Percentiles rank a stretch among this genome's conserved stretches.
Conservation (phyloP, 805 yeast species). For the Candida multigemmis region DNA sequence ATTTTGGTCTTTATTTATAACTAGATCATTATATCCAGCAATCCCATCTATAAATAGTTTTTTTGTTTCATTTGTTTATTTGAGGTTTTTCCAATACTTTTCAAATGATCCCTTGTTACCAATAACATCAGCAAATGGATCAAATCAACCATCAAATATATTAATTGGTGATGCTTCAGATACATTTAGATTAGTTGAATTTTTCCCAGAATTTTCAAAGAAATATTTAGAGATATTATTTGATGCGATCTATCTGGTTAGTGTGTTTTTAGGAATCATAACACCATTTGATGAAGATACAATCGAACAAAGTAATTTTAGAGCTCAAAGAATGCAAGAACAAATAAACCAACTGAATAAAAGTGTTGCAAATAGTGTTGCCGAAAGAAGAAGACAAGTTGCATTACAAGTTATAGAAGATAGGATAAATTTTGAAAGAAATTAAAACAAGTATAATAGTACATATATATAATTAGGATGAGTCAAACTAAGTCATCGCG, state of each 20-base stretch:
- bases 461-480: too few species aligned
- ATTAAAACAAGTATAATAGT: slow-evolving; percentile 1
- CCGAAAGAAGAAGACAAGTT: slow-evolving; percentile 70
- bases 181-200: slow-evolving; percentile 72
- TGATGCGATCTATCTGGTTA: slow-evolving; percentile 22
- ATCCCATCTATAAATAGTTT: slow-evolving; percentile 54
- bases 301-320: slow-evolving; percentile 63
- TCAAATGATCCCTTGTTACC: slow-evolving; percentile 50
- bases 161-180: slow-evolving; percentile 84
- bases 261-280: slow-evolving; percentile 37
- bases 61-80: slow-evolving; percentile 62
- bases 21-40: slow-evolving; percentile 36
- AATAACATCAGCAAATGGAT: slow-evolving; percentile 17
- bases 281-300: slow-evolving; percentile 60
- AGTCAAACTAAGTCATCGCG: too few species aligned
- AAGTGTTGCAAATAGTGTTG: slow-evolving; percentile 38
- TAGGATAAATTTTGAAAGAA: slow-evolving; percentile 29
- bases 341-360: slow-evolving; percentile 33
- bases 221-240: slow-evolving; percentile 46
- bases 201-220: slow-evolving; percentile 64
- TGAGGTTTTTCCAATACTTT: slow-evolving; percentile 66
- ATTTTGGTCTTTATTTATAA: slow-evolving; percentile 23
- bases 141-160: slow-evolving; percentile 14
- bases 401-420: slow-evolving; percentile 71
- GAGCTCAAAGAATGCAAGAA: slow-evolving; percentile 56